These are phyloP conservation scores for Hanseniaspora lachancei DNA, from an alignment of 805 yeast genomes.

Conservation along the genomic window DNA sequence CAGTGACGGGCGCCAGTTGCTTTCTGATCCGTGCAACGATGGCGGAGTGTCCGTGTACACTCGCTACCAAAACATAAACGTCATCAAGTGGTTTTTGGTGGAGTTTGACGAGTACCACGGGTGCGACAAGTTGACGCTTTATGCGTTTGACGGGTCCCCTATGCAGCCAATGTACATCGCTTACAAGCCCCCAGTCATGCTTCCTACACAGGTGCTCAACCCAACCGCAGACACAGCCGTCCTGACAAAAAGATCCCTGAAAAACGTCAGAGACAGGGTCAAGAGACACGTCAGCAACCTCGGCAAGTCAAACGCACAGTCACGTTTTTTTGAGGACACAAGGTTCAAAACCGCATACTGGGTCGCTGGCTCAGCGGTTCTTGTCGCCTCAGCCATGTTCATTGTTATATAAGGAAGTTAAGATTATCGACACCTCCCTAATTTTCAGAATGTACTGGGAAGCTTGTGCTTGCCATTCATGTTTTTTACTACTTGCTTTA, in stretches of 20 bases:
- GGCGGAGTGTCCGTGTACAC: conserved; percentile 47
- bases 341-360: neutral
- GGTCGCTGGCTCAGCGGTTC: conserved; percentile 1
- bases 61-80: conserved; percentile 58
- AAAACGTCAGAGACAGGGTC: conserved; percentile 8
- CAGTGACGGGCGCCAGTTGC: conserved; percentile 85
- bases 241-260: neutral
- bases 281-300: conserved; percentile 6
- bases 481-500: no score
- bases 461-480: no score
- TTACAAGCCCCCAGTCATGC: conserved; percentile 89
- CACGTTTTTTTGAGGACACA: neutral
- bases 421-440: no score
- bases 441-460: no score
- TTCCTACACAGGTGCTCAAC: conserved; percentile 81
- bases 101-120: conserved; percentile 72
- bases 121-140: conserved; percentile 57
- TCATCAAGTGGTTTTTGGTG: conserved; percentile 45
- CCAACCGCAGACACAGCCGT: conserved; percentile 34
- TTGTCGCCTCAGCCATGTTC: neutral
- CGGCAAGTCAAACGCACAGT: conserved; percentile 4
- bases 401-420: neutral
- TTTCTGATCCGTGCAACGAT: conserved; percentile 76
- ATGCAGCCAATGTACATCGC: conserved; percentile 84
- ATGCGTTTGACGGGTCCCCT: conserved; percentile 64